Percentiles rank a stretch among this genome's conserved stretches.
These are phyloP conservation scores for Rhodomyrtus tomentosa DNA, from an alignment of 345 rosid genomes.

Conservation along the genomic window DNA sequence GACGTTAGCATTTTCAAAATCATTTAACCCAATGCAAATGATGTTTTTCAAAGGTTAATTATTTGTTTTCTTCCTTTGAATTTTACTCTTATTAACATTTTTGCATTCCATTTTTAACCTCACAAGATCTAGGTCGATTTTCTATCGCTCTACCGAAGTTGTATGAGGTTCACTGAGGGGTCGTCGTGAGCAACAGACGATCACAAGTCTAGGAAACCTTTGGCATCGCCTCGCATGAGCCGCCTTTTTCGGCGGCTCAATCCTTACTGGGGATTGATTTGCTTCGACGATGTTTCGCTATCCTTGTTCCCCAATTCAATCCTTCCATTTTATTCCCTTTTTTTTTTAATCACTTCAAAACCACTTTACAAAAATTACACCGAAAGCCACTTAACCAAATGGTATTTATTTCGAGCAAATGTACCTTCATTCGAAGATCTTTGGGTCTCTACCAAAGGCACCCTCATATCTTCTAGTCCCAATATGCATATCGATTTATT, in stretches of 20 bases:
- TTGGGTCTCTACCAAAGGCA: neutral
- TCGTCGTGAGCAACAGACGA: neutral
- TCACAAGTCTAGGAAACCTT: neutral
- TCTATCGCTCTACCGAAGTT: neutral
- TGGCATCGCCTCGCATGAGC: neutral
- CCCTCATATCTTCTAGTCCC: neutral
- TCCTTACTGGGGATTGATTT: neutral
- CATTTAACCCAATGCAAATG: neutral
- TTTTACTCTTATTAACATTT: neutral
- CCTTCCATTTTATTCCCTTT: neutral
- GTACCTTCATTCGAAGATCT: neutral
- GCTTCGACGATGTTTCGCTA: neutral
- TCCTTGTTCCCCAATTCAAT: neutral
- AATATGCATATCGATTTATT: neutral
- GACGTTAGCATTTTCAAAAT: neutral
- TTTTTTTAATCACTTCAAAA: neutral
- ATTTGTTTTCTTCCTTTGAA: neutral
- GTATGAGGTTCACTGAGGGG: neutral
- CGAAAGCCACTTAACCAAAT: neutral
- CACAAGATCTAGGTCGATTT: neutral
- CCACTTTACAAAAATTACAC: neutral
- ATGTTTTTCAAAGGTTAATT: neutral
- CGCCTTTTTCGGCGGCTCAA: neutral
- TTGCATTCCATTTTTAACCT: neutral
- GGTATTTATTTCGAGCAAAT: no score